Percentiles rank a stretch among this genome's conserved stretches.
These are phyloP conservation scores for Coleophoma crateriformis DNA, from an alignment of 2,329 filamentous ascomycete species.

Conservation along the genomic window DNA sequence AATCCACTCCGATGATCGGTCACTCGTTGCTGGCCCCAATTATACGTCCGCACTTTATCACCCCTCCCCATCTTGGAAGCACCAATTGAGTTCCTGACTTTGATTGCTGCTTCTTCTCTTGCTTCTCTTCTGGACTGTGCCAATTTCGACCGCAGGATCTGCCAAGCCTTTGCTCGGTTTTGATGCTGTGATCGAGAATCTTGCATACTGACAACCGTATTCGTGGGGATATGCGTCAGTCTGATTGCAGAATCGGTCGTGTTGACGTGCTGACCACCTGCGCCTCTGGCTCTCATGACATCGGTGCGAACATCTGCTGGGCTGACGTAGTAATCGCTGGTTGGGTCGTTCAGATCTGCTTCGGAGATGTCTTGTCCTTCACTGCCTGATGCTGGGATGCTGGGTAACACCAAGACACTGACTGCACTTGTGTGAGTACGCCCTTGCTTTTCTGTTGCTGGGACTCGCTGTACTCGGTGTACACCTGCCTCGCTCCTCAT, in stretches of 20 bases:
- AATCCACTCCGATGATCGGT: conserved; percentile 67
- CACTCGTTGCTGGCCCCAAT: conserved; percentile 64
- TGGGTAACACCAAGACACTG: conserved; percentile 86
- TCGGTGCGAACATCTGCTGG: conserved; percentile 77
- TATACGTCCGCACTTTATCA: conserved; percentile 84
- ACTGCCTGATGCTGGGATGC: conserved; percentile 55
- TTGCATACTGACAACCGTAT: conserved; percentile 84
- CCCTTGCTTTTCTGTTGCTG: conserved; percentile 84
- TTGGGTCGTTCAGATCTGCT: conserved; percentile 71
- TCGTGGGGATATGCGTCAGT: conserved; percentile 84
- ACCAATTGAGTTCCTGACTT: conserved; percentile 71
- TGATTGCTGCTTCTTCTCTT: conserved; percentile 73
- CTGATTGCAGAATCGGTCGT: conserved; percentile 95
- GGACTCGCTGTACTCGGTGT: conserved; percentile 90
- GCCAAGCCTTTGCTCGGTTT: conserved; percentile 86
- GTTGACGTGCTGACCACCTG: conserved; percentile 96
- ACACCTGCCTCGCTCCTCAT: conserved; percentile 89
- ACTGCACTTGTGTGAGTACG: conserved; percentile 91
- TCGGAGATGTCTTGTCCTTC: conserved; percentile 44
- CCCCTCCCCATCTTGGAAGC: conserved; percentile 79
- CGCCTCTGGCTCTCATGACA: conserved; percentile 86
- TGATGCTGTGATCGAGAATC: conserved; percentile 85
- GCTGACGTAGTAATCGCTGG: conserved; percentile 87
- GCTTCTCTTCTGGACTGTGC: conserved; percentile 76
- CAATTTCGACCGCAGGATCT: conserved; percentile 72